phyloP scores from a whole-genome alignment of 2,329 filamentous ascomycete species.

The Kalaharituber pfeilii region DNA sequence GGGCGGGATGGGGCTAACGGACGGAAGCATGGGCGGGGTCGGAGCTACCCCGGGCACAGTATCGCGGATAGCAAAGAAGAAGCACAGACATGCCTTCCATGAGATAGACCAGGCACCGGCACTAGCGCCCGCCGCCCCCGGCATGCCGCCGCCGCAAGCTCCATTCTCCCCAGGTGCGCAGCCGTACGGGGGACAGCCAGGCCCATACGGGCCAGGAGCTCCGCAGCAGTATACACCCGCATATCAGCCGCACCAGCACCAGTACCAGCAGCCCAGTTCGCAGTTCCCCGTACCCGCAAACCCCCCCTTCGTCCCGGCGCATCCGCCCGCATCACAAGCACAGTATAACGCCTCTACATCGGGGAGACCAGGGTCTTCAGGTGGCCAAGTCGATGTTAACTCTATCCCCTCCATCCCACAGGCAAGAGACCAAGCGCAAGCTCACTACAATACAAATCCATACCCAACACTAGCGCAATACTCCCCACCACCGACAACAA shows the following conservation, averaged over 20 bases:
- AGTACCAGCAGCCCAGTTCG: conserved; percentile 30
- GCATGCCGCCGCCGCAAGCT: conserved; percentile 5
- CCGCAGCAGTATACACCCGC: neutral
- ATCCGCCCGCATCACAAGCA: conserved; percentile 33
- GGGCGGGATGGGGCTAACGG: conserved; percentile 18
- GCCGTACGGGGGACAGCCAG: conserved; percentile 24
- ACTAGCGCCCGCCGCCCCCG: neutral
- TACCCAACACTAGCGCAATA: conserved; percentile 95
- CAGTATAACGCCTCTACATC: conserved; percentile 28
- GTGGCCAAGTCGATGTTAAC: conserved; percentile 64
- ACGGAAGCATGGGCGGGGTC: conserved; percentile 9
- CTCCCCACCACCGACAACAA: conserved; percentile 68
- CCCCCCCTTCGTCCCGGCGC: conserved; percentile 34
- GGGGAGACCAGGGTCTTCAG: conserved; percentile 35
- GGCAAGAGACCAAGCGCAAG: conserved; percentile 64
- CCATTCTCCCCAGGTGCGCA: conserved; percentile 14
- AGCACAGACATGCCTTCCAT: conserved; percentile 15
- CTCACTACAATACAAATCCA: conserved; percentile 69
- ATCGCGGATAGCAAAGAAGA: conserved; percentile 17
- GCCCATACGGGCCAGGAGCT: conserved; percentile 35
- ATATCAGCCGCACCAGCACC: neutral
- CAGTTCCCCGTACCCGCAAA: conserved; percentile 47
- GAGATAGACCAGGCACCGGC: conserved; percentile 15
- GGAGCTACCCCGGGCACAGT: conserved; percentile 14
- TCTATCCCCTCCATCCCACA: conserved; percentile 81